These are phyloP conservation scores for Agastache rugosa DNA, from an alignment of 257 asterid genomes.

Conservation along the genomic window DNA sequence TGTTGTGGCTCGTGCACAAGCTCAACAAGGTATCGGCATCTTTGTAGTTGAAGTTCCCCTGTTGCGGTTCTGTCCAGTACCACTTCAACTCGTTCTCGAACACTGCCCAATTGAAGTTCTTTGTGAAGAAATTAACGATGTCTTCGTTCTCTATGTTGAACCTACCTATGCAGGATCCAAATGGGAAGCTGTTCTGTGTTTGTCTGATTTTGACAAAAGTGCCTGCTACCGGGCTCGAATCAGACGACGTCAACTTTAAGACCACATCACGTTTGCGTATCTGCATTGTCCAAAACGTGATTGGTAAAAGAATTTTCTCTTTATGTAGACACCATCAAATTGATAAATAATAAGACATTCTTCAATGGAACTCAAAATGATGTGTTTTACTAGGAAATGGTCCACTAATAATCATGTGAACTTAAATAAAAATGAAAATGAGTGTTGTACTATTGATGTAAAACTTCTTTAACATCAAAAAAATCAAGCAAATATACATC, in stretches of 20 bases:
- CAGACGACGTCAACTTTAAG: conserved; percentile 61
- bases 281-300: conserved; percentile 39
- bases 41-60: conserved; percentile 70
- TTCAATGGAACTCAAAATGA: background rate
- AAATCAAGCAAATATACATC: background rate
- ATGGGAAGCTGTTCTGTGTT: conserved; percentile 70
- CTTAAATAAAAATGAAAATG: background rate
- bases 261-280: conserved; percentile 72
- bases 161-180: conserved; percentile 74
- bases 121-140: conserved; percentile 63
- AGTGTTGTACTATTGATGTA: background rate
- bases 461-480: background rate
- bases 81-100: conserved; percentile 85
- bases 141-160: conserved; percentile 72
- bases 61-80: conserved; percentile 86
- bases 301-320: background rate
- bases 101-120: conserved; percentile 83
- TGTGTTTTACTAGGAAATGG: background rate
- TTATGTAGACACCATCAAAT: background rate
- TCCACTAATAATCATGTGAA: background rate
- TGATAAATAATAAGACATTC: background rate
- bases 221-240: conserved; percentile 47
- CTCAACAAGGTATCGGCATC: conserved; percentile 70
- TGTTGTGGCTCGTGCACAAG: conserved; percentile 60
- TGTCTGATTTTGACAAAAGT: conserved; percentile 60